These are phyloP conservation scores for Clarireedia sp. DNA, from an alignment of 2,329 filamentous ascomycete species.

Conservation along the genomic window DNA sequence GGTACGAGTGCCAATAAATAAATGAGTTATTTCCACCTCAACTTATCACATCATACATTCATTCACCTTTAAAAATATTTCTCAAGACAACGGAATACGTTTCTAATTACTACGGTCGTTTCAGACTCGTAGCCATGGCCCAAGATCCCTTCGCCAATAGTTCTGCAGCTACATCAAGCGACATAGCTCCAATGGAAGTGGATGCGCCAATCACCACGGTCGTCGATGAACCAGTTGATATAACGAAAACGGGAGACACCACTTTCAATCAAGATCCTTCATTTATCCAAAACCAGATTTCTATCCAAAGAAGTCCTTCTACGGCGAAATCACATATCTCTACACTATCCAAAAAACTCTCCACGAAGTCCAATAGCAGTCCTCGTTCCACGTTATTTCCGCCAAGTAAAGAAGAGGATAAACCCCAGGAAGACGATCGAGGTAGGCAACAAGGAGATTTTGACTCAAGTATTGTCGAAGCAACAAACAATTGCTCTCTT, in stretches of 20 bases:
- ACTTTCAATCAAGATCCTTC: conserved; percentile 11
- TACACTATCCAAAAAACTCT: conserved; percentile 18
- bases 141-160: conserved; percentile 2
- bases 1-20: too few relatives aligned
- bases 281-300: conserved; percentile 23
- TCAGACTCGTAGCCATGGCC: conserved; percentile 11
- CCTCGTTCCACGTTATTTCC: conserved; percentile 4
- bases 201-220: conserved; percentile 16
- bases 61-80: neutral
- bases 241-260: conserved; percentile 1
- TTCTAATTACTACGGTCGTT: neutral
- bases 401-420: conserved; percentile 10
- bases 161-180: neutral
- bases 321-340: conserved; percentile 17
- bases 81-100: neutral
- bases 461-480: conserved; percentile 10
- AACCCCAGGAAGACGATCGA: conserved; percentile 5
- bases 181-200: conserved; percentile 9
- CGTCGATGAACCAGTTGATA: conserved; percentile 4
- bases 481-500: conserved; percentile 13
- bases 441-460: conserved; percentile 14
- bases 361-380: conserved; percentile 20
- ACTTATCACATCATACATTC: too few relatives aligned
- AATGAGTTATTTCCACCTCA: too few relatives aligned
- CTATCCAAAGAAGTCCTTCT: conserved; percentile 22